phyloP scores from a whole-genome alignment of 352 stramenopile species.

The Globisporangium middletonii region DNA sequence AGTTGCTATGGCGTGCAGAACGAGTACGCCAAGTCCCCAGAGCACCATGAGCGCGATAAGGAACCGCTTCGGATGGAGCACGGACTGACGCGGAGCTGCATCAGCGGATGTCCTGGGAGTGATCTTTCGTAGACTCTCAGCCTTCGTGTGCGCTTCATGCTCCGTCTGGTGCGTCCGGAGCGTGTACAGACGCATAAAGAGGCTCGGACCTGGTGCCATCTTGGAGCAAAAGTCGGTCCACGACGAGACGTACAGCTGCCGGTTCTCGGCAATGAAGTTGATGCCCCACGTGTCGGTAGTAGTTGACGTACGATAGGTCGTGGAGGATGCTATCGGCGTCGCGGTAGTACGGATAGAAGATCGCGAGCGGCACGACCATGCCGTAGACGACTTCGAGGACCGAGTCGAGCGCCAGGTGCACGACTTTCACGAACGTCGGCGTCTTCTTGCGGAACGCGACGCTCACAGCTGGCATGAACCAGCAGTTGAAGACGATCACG shows the following conservation, averaged over 20 bases:
- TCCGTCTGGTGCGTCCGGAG: no score
- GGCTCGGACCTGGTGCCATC: neutral
- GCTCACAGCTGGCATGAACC: no score
- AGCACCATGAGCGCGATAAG: no score
- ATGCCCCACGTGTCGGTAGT: constrained; percentile 15
- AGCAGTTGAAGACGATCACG: no score
- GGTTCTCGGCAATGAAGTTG: constrained; percentile 4
- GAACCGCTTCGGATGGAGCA: neutral
- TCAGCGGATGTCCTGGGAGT: neutral
- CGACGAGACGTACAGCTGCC: constrained; percentile 10
- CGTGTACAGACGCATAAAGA: no score
- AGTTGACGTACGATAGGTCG: neutral
- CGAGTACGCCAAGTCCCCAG: no score
- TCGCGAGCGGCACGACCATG: constrained; percentile 19
- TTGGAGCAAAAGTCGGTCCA: constrained; percentile 16
- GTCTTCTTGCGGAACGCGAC: no score
- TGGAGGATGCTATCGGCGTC: constrained; percentile 17
- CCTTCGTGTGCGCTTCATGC: neutral
- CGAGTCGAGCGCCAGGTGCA: constrained; percentile 10
- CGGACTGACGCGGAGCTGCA: no score
- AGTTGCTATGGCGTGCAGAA: no score
- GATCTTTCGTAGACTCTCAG: neutral
- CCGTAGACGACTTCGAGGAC: constrained; percentile 12
- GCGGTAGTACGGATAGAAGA: constrained; percentile 21
- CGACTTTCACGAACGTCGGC: neutral